phyloP scores from a whole-genome alignment of 2,329 filamentous ascomycete species.

The Peltaster fructicola region DNA sequence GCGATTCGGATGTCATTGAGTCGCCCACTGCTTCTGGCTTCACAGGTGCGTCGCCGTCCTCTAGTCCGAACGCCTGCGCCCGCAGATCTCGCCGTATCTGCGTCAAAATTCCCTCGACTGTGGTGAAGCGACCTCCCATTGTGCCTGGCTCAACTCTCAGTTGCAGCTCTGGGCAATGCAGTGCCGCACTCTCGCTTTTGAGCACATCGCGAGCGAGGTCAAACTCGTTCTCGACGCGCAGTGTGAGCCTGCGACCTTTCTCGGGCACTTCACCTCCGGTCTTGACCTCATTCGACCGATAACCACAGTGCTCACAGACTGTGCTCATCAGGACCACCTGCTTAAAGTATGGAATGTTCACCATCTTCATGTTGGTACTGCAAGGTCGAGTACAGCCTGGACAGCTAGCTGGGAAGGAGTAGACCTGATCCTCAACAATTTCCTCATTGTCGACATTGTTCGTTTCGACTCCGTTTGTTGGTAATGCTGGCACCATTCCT shows the following conservation, averaged over 20 bases:
- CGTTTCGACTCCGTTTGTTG: slow-evolving; percentile 9
- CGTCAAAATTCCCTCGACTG: slow-evolving; percentile 80
- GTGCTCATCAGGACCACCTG: slow-evolving; percentile 94
- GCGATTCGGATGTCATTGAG: slow-evolving; percentile 50
- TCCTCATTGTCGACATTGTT: slow-evolving; percentile 41
- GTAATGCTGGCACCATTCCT: slow-evolving; percentile 27
- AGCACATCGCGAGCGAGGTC: slow-evolving; percentile 87
- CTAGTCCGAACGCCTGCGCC: slow-evolving; percentile 67
- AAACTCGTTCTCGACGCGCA: slow-evolving; percentile 48
- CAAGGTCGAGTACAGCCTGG: slow-evolving; percentile 78
- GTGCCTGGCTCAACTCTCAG: slow-evolving; percentile 85
- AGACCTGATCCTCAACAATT: slow-evolving; percentile 85
- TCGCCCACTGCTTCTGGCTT: slow-evolving; percentile 46
- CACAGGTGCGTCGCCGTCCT: slow-evolving; percentile 30
- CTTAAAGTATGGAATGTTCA: slow-evolving; percentile 95
- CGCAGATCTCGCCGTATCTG: slow-evolving; percentile 83
- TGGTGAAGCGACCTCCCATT: slow-evolving; percentile 89
- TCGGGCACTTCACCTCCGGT: slow-evolving; percentile 84
- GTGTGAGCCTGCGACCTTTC: slow-evolving; percentile 65
- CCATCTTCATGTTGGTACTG: slow-evolving; percentile 95
- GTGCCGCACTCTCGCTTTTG: slow-evolving; percentile 81
- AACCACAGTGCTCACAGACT: slow-evolving; percentile 71
- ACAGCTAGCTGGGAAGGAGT: slow-evolving; percentile 80
- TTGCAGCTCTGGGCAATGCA: slow-evolving; percentile 73
- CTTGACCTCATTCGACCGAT: slow-evolving; percentile 93